Conservation (phyloP, 2,329 filamentous ascomycete genomes). For the Nemania sp. region DNA sequence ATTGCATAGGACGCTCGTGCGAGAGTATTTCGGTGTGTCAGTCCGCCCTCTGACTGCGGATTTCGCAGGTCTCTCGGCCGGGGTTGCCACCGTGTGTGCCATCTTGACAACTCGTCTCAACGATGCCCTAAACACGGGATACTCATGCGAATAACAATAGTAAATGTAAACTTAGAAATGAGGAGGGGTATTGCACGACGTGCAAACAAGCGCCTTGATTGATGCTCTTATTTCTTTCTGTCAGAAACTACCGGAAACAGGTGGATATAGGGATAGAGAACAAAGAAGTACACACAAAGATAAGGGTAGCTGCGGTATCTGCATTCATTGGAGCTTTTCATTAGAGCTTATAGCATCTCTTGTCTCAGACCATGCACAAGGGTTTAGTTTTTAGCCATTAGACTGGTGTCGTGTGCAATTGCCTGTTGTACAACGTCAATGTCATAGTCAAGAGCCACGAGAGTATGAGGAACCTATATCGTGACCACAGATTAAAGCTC, state of each 20-base stretch:
- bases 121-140: not conserved
- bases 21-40: slow-evolving; percentile 24
- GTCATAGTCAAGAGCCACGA: not conserved
- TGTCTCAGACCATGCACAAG: not conserved
- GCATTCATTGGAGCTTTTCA: slow-evolving; percentile 19
- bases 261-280: not conserved
- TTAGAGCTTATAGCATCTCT: not conserved
- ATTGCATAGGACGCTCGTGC: slow-evolving; percentile 40
- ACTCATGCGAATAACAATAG: not conserved
- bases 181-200: not conserved
- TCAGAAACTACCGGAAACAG: slow-evolving; percentile 17
- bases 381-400: not conserved
- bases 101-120: slow-evolving; percentile 13
- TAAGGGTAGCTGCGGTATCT: not conserved
- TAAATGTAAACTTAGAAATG: not conserved
- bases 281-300: slow-evolving; percentile 25
- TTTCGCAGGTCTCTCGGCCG: slow-evolving; percentile 7
- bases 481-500: not conserved
- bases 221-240: slow-evolving; percentile 12
- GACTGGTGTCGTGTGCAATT: not conserved
- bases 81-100: slow-evolving; percentile 22
- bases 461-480: not conserved
- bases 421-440: no score
- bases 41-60: slow-evolving; percentile 13
- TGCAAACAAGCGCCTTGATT: not conserved